phyloP scores from a whole-genome alignment of 768 basidiomycete species.

The Serendipita sp. region DNA sequence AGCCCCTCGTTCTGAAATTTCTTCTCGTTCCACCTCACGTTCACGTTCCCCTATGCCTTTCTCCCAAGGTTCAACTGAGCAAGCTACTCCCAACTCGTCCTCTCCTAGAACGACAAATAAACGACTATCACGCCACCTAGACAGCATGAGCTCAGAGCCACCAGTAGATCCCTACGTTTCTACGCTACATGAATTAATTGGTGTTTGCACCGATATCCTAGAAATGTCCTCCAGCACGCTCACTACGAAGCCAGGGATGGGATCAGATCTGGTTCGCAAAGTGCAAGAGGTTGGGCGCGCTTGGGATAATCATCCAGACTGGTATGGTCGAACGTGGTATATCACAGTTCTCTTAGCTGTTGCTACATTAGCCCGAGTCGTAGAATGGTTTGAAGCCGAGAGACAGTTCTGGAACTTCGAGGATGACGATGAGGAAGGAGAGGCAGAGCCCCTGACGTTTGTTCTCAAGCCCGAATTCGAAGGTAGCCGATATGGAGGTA shows the following conservation, averaged over 20 bases:
- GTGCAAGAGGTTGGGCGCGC: constrained; percentile 84
- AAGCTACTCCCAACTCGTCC: constrained; percentile 11
- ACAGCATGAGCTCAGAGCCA: constrained; percentile 37
- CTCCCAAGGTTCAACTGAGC: constrained; percentile 29
- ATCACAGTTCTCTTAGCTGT: constrained; percentile 91
- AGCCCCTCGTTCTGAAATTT: constrained; percentile 54
- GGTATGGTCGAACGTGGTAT: constrained; percentile 97
- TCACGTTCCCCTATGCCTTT: constrained; percentile 88
- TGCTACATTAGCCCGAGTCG: constrained; percentile 86
- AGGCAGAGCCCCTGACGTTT: constrained; percentile 82
- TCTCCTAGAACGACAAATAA: constrained; percentile 33
- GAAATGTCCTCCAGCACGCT: constrained; percentile 82
- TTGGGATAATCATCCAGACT: constrained; percentile 97
- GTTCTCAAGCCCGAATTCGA: constrained; percentile 82
- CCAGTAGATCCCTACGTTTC: constrained; percentile 81
- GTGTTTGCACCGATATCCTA: constrained; percentile 79
- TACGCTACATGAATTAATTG: constrained; percentile 80
- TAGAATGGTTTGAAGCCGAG: constrained; percentile 99
- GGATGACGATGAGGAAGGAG: constrained; percentile 51
- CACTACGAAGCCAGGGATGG: constrained; percentile 68
- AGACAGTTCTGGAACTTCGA: constrained; percentile 97
- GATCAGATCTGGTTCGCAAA: constrained; percentile 73
- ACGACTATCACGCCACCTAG: constrained; percentile 43
- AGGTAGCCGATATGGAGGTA: constrained; percentile 4
- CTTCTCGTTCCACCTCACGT: constrained; percentile 86